phyloP scores from a whole-genome alignment of 164 flowering plant genomes.

The Kingdonia uniflora region DNA sequence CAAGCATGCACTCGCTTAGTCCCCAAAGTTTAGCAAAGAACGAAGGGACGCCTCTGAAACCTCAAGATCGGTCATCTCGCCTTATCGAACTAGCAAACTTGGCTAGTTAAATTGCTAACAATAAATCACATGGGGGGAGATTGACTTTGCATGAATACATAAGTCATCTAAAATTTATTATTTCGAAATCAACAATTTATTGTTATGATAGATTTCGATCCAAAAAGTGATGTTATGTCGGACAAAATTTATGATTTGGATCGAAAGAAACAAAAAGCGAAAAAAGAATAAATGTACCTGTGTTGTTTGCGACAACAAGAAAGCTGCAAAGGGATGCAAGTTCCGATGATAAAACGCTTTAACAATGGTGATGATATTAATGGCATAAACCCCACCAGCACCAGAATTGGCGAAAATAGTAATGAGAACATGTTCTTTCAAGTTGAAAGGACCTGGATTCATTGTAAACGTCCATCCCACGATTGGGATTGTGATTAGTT shows the following conservation, averaged over 20 bases:
- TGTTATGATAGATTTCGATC: too few relatives aligned
- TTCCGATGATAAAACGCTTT: constrained; percentile 45
- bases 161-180: too few relatives aligned
- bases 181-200: too few relatives aligned
- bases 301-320: constrained; percentile 35
- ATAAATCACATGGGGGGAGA: too few relatives aligned
- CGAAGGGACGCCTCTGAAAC: too few relatives aligned
- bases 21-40: too few relatives aligned
- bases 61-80: too few relatives aligned
- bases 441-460: constrained; percentile 14
- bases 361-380: constrained; percentile 41
- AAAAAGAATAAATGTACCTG: constrained; percentile 30
- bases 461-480: constrained; percentile 7
- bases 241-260: background rate
- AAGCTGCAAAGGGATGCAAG: constrained; percentile 33
- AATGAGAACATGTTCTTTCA: constrained; percentile 46
- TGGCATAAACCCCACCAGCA: constrained; percentile 35
- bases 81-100: too few relatives aligned
- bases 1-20: too few relatives aligned
- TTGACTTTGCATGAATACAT: too few relatives aligned
- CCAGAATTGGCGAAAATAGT: constrained; percentile 62
- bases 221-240: too few relatives aligned
- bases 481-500: background rate
- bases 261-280: background rate
- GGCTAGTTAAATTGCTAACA: too few relatives aligned